Base-by-base conservation (phyloP, 371 early-diverging fungal genomes). In the Coemansia sp. region DNA sequence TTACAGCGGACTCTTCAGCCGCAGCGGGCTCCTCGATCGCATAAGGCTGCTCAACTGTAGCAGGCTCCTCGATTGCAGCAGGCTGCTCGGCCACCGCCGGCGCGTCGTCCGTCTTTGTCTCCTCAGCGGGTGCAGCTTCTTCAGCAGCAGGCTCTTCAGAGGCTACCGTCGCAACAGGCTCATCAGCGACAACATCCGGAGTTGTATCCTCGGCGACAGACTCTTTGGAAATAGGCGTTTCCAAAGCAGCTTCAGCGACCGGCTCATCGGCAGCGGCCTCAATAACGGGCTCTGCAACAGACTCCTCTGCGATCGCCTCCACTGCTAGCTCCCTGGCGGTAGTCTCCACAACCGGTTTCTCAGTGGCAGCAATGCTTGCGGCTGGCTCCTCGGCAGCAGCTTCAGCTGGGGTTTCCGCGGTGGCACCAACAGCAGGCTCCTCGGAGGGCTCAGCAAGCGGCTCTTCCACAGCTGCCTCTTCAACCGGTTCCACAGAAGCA, bases 171-270 rank as follows among this genome's bases (percentile, higher is more conserved):
- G 26, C 26, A 26, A 26, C 26, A 26, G 26, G 26, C 26, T 26
- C 26, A 26, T 26, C 26, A 26, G 26, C 26, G 26, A 26, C 55
- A 35, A 43, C 2, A 10, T 9, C 40, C 26, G 40, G 39, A 14
- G 39, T 5, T 16, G 50, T 5, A 5, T 32, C 50, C 26, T 41
- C 52, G 41, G 16, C 51, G 32, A 35, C 51, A 0, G 13, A 6
- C 64, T 64, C 64, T 26, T 26, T 26, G 26, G 26, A 26, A 3
- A 7, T 40, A n/a, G 42, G 26, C 36, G 39, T 32, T 20, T 50
- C 53, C 16, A 20, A n/a, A 41, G 32, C 49, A 32, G 42, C n/a
- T 50, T 5, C 30, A 38, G 38, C 38, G 8, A 9, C 9, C 5
- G 38, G 9, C 38, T 38, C 38, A 5, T 38, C 38, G 8, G 38